Conservation (phyloP, 805 yeast genomes). For the Candida insectalens region DNA sequence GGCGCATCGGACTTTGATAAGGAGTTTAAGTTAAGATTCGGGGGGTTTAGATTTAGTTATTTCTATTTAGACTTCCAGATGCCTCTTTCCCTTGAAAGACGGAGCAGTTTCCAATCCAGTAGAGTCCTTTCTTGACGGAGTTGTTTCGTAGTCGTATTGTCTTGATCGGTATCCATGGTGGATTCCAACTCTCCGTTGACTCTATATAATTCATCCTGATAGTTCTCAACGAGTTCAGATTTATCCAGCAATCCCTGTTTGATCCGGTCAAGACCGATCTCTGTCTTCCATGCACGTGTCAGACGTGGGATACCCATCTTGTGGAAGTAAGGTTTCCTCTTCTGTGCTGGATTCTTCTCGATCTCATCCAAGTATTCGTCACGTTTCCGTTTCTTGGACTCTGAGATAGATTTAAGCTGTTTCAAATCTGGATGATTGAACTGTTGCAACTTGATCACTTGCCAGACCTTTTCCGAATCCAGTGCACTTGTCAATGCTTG, state of each 20-base stretch:
- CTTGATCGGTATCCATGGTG: no score
- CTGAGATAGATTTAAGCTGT: slow-evolving; percentile 7
- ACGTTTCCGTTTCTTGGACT: slow-evolving; percentile 14
- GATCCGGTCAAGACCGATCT: slow-evolving; percentile 14
- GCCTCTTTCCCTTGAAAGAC: neutral
- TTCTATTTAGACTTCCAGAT: neutral
- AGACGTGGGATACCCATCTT: slow-evolving; percentile 19
- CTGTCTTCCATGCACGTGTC: slow-evolving; percentile 18
- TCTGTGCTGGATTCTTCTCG: neutral
- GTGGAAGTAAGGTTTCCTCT: slow-evolving; percentile 15
- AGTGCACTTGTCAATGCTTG: neutral
- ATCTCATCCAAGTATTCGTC: slow-evolving; percentile 12
- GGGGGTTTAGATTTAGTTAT: no score
- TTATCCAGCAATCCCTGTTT: slow-evolving; percentile 6
- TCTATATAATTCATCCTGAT: slow-evolving; percentile 21
- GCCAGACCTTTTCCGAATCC: slow-evolving; percentile 19
- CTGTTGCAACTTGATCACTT: slow-evolving; percentile 19
- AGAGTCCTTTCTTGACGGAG: no score
- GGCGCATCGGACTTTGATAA: no score
- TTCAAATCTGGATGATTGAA: slow-evolving; percentile 18
- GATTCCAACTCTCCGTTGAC: slow-evolving; percentile 13
- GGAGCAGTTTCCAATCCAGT: no score
- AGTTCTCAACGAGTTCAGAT: slow-evolving; percentile 13
- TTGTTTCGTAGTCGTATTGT: no score
- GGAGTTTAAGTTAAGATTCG: no score